phyloP scores from a whole-genome alignment of 768 basidiomycete species.

The Dioszegia hungarica region DNA sequence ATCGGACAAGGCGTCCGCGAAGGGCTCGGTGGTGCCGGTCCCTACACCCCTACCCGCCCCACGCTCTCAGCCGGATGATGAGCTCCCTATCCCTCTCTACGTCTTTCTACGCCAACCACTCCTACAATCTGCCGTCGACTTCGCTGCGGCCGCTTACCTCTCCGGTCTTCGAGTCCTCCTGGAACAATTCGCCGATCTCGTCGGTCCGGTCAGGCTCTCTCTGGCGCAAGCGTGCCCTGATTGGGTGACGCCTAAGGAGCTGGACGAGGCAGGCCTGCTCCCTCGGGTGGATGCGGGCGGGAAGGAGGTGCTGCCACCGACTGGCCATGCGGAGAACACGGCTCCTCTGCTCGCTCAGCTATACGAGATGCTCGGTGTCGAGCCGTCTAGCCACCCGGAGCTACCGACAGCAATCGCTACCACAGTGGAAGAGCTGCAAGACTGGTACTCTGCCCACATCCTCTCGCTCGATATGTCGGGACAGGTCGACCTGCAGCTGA shows the following conservation, averaged over 20 bases:
- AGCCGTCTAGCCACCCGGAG: background rate
- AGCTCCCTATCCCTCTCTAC: conserved; percentile 52
- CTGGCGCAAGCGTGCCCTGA: conserved; percentile 72
- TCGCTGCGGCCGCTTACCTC: conserved; percentile 64
- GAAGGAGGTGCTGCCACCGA: conserved; percentile 2
- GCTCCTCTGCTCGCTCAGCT: too few relatives aligned
- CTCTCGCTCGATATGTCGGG: conserved; percentile 65
- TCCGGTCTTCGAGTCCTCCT: conserved; percentile 59
- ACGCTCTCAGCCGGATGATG: background rate
- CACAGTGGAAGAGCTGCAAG: conserved; percentile 56
- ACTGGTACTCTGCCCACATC: conserved; percentile 72
- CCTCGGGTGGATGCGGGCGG: conserved; percentile 12
- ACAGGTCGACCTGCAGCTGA: conserved; percentile 71
- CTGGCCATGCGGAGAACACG: too few relatives aligned
- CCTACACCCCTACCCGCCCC: too few relatives aligned
- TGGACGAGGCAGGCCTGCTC: conserved; percentile 18
- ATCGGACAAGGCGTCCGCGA: background rate
- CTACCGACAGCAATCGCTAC: conserved; percentile 42
- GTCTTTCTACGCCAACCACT: conserved; percentile 63
- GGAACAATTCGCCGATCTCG: conserved; percentile 55
- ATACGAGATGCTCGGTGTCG: background rate
- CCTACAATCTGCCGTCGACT: conserved; percentile 58
- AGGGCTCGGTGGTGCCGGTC: too few relatives aligned
- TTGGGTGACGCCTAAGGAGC: conserved; percentile 59
- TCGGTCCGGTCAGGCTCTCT: conserved; percentile 67